Conservation (phyloP, 106 monocot species). For the Allium sativum region DNA sequence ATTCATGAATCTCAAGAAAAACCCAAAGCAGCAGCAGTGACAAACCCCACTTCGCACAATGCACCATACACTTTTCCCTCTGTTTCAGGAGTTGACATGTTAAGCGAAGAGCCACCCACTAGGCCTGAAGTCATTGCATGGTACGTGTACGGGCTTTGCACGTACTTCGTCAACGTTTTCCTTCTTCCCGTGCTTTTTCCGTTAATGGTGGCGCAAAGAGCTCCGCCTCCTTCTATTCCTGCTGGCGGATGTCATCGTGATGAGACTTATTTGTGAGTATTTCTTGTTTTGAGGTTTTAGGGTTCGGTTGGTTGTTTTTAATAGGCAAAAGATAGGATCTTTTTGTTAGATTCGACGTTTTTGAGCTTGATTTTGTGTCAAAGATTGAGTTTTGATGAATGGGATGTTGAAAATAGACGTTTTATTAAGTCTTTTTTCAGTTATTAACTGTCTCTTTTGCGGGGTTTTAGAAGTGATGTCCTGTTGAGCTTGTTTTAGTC, state of each 20-base stretch:
- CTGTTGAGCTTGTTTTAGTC: no score
- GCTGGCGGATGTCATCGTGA: neutral
- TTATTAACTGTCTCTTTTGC: no score
- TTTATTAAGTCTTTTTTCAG: no score
- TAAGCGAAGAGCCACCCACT: constrained; percentile 5
- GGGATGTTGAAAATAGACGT: neutral
- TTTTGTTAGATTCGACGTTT: neutral
- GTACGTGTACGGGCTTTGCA: constrained; percentile 37
- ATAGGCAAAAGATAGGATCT: neutral
- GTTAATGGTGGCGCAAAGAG: constrained; percentile 29
- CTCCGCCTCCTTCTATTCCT: constrained; percentile 1
- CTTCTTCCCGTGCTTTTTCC: constrained; percentile 43
- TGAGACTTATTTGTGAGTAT: constrained; percentile 4
- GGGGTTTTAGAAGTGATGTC: no score
- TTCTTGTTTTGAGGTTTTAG: neutral
- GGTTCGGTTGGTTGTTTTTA: neutral
- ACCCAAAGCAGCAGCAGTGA: neutral
- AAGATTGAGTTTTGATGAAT: no score
- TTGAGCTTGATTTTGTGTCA: no score
- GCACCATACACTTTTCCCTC: no score
- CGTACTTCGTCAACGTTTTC: constrained; percentile 30
- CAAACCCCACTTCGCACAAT: no score
- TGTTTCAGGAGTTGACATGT: neutral
- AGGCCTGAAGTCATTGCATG: constrained; percentile 27
- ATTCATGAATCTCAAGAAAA: no score